phyloP scores from a whole-genome alignment of 2,329 filamentous ascomycete genomes.

The Scortechinia acanthostroma region DNA sequence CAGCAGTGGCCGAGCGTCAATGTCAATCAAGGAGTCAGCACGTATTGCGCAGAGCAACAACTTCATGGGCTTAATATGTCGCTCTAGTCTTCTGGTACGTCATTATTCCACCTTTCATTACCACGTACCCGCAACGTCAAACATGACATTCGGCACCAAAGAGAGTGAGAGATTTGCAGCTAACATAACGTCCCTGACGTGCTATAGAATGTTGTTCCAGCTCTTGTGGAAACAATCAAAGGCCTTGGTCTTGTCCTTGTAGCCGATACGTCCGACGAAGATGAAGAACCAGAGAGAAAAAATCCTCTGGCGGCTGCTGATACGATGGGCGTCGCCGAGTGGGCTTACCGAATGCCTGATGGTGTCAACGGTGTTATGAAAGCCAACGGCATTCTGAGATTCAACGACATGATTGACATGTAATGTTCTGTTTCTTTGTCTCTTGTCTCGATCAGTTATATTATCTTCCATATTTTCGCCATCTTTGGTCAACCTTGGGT shows the following conservation, averaged over 20 bases:
- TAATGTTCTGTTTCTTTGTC: slow-evolving; percentile 18
- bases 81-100: slow-evolving; percentile 56
- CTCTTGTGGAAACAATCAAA: slow-evolving; percentile 56
- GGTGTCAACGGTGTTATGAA: slow-evolving; percentile 55
- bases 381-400: slow-evolving; percentile 52
- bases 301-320: neutral
- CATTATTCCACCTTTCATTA: too few relatives aligned
- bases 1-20: slow-evolving; percentile 48
- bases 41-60: slow-evolving; percentile 68
- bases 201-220: slow-evolving; percentile 48
- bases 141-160: too few relatives aligned
- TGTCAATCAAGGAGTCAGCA: slow-evolving; percentile 68
- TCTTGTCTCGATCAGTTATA: too few relatives aligned
- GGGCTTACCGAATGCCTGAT: slow-evolving; percentile 31
- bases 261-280: slow-evolving; percentile 44
- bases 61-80: slow-evolving; percentile 71
- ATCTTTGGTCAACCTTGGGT: too few relatives aligned
- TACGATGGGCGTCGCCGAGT: neutral
- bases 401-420: slow-evolving; percentile 54
- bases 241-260: slow-evolving; percentile 58
- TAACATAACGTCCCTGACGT: neutral
- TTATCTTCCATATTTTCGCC: too few relatives aligned
- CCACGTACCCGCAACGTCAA: too few relatives aligned
- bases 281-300: slow-evolving; percentile 4
- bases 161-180: too few relatives aligned